phyloP scores from a whole-genome alignment of 257 asterid species.

The Salvia rosmarinus region DNA sequence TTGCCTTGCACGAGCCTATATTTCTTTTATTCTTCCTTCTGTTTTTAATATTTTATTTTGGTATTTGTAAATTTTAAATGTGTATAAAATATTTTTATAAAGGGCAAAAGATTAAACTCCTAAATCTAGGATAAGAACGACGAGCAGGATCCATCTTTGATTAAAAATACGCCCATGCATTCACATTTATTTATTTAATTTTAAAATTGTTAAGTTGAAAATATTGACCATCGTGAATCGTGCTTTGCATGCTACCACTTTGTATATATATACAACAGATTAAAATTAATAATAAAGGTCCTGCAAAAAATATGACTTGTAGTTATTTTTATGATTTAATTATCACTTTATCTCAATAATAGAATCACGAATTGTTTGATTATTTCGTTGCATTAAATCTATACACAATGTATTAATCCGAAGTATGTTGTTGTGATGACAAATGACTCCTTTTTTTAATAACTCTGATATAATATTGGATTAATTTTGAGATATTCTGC shows the following conservation, averaged over 20 bases:
- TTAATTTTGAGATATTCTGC: neutral
- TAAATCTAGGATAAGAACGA: slow-evolving; percentile 37
- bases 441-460: neutral
- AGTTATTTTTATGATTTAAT: neutral
- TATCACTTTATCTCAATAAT: neutral
- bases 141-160: slow-evolving; percentile 21
- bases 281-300: neutral
- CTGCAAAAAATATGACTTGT: neutral
- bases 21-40: neutral
- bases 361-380: neutral
- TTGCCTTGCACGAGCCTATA: slow-evolving; percentile 60
- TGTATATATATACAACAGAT: neutral
- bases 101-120: slow-evolving; percentile 21
- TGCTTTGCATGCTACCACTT: slow-evolving; percentile 20
- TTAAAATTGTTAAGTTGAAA: neutral
- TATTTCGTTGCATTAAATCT: neutral
- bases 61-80: neutral
- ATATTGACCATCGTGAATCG: slow-evolving; percentile 19
- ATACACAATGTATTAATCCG: neutral
- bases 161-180: slow-evolving; percentile 25
- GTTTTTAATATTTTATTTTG: neutral
- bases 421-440: neutral
- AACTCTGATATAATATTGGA: neutral
- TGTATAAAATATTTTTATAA: neutral
- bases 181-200: slow-evolving; percentile 21